Evolutionary conservation across 2,329 filamentous ascomycete genomes (phyloP), one percentile per base, ranked within the genome.

Genomic region (Alternaria arbusti): DNA sequence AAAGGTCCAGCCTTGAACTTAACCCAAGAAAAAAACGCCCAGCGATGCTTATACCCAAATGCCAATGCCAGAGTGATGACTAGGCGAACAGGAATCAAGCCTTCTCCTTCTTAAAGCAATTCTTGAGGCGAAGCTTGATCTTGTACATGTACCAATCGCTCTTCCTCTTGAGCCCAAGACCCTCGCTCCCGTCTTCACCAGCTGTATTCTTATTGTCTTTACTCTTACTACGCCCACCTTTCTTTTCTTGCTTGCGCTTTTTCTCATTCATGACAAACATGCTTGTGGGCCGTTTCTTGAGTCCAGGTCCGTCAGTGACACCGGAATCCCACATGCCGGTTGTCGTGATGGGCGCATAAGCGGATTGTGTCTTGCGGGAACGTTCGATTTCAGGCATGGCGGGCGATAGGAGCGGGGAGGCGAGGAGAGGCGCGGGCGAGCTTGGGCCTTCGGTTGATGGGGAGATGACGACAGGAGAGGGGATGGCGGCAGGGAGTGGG

Each of bases 251-350:
- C 51, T 75, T 76, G 46, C 65, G 69, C 57, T 74, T 76, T 49
- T 75, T 77, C 60, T 77, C 74, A 25, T 74, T 77, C 52, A 76
- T 65, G 26, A 78, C 71, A 9, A 76, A 71, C 70, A 79, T 70
- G 65, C 78, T 78, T 1, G 76, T 78, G 2, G 76, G 76, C 17
- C 75, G 69, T 15, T 59, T 63, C 56, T 74, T 77, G n/a, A 76
- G 54, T 1, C 73, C 67, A 3, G 69, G 64, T 10, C 71, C 71
- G 8, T 78, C 74, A 0, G 66, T 63, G 9, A 78, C 72, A 2
- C 76, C 76, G 2, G 75, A 79, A 51, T 79, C 78, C 78, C 78
- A 80, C 46, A 80, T 52, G 6, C 77, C 76, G 7, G 74, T 70
- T n/a, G 77, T 79, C 1, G 70, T 73, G 15, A 78, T 64, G 5